Base-by-base conservation (phyloP, 2,329 filamentous ascomycete species). In the Talaromyces sp. region DNA sequence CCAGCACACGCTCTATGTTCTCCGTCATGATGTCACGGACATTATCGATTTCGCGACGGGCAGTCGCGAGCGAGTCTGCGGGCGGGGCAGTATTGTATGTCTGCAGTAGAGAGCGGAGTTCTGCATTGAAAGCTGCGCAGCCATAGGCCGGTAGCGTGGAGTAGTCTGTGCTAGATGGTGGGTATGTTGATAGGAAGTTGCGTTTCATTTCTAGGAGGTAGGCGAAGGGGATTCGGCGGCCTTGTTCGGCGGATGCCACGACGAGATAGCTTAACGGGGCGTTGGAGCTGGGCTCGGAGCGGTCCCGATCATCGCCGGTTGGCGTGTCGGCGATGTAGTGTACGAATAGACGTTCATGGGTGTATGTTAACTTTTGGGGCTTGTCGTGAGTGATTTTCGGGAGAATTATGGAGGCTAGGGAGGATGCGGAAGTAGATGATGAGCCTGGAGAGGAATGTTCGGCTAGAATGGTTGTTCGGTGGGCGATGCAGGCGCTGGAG, bases 11-110 rank as follows among this genome's bases (percentile, higher is more conserved):
- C 80, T 96, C 92, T 61, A 97, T 96, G 70, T 96, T 96, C 77
- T 91, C 86, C 51, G 90, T 95, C 92, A 96, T 96, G 71, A 96
- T 95, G 58, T 91, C 90, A 51, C 89, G 80, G 47, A 96, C 91
- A 66, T 90, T 92, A 61, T 97, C 92, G 65, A 99, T 97, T 76
- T 97, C 94, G 51, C 85, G 82, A 74, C 90, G 88, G 33, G 91
- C 93, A 56, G 89, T 92, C 49, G 83, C 80, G 55, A 97, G 85
- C 56, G 92, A 90, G 77, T 97, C 91, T 39, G 89, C 86, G 20
- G 85, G 85, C 57, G 85, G 82, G 9, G 90, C 90, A 22, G 89
- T 89, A 49, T 92, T 93, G 75, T 89, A 94, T 57, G 91, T 88
- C 19, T 91, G 79, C 83, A 97, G 91, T 62, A 97, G 77, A 27